These are phyloP conservation scores for Gracilariopsis chorda DNA, from an alignment of 23 red algal species.

Conservation along the genomic window DNA sequence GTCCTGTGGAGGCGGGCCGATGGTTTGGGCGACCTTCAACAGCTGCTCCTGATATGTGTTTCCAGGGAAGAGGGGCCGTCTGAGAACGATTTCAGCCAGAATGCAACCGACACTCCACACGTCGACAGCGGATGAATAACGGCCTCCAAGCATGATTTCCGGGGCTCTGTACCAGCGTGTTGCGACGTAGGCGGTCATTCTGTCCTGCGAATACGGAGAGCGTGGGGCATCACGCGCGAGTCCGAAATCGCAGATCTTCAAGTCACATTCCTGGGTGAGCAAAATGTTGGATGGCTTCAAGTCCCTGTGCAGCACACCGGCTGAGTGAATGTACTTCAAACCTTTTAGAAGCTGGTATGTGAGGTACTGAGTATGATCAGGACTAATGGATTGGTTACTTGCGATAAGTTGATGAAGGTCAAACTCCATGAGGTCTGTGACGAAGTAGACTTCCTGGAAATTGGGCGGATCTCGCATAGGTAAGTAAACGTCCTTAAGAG, in stretches of 20 bases:
- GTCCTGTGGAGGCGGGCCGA: constrained; percentile 59
- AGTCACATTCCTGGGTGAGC: constrained; percentile 82
- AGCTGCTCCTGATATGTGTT: constrained; percentile 75
- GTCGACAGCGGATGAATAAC: constrained; percentile 85
- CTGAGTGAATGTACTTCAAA: constrained; percentile 95
- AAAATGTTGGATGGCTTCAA: constrained; percentile 97
- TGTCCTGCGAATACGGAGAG: neutral
- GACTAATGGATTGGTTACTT: constrained; percentile 71
- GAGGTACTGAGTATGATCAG: constrained; percentile 94
- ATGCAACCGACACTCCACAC: constrained; percentile 97
- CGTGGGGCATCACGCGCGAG: constrained; percentile 61
- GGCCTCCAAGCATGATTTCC: constrained; percentile 78
- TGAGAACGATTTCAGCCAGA: constrained; percentile 84
- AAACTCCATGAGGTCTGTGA: constrained; percentile 92
- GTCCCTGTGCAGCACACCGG: constrained; percentile 91
- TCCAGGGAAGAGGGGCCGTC: constrained; percentile 88
- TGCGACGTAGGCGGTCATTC: constrained; percentile 83
- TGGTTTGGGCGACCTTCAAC: constrained; percentile 64
- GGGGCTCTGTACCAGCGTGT: constrained; percentile 92
- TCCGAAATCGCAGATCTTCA: constrained; percentile 90
- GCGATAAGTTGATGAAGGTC: constrained; percentile 97
- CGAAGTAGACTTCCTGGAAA: constrained; percentile 94
- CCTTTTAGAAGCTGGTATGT: constrained; percentile 91
- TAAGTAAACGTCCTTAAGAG: constrained; percentile 82
- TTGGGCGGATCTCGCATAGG: constrained; percentile 37